phyloP scores from a whole-genome alignment of 2,329 filamentous ascomycete species.

The Phyllosticta capitalensis region DNA sequence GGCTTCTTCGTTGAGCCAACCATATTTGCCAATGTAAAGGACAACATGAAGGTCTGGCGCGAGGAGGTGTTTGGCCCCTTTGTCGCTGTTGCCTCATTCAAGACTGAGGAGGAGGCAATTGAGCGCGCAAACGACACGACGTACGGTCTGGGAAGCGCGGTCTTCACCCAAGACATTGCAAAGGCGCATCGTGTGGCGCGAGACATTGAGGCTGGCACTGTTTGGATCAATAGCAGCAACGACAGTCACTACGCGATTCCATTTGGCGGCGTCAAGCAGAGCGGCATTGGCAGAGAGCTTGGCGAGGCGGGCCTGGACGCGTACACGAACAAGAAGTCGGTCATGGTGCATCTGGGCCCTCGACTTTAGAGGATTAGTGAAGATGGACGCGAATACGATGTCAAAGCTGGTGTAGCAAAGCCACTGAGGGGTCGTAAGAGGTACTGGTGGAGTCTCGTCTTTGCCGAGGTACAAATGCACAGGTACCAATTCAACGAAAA shows the following conservation, averaged over 20 bases:
- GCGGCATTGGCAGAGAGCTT: slow-evolving; percentile 51
- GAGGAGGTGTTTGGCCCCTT: slow-evolving; percentile 57
- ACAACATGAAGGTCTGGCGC: slow-evolving; percentile 44
- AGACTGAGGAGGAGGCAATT: slow-evolving; percentile 44
- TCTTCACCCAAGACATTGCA: slow-evolving; percentile 41
- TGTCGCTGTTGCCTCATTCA: slow-evolving; percentile 53
- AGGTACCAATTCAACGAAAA: no score
- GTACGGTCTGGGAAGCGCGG: slow-evolving; percentile 44
- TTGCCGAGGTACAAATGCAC: no score
- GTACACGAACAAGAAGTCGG: slow-evolving; percentile 51
- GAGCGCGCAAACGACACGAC: slow-evolving; percentile 39
- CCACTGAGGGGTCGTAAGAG: no score
- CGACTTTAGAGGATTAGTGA: slow-evolving; percentile 24
- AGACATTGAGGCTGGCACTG: slow-evolving; percentile 39
- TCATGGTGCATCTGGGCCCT: slow-evolving; percentile 40
- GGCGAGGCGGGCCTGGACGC: slow-evolving; percentile 51
- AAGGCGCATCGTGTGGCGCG: slow-evolving; percentile 37
- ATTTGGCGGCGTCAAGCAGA: slow-evolving; percentile 54
- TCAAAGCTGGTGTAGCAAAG: not conserved
- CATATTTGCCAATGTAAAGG: slow-evolving; percentile 49
- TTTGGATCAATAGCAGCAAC: slow-evolving; percentile 42
- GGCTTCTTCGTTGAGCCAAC: slow-evolving; percentile 52
- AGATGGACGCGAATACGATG: not conserved
- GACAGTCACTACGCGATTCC: slow-evolving; percentile 34
- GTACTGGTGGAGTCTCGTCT: no score